These are phyloP conservation scores for Phytophthora pinifolia DNA, from an alignment of 352 stramenopile species.

Conservation along the genomic window DNA sequence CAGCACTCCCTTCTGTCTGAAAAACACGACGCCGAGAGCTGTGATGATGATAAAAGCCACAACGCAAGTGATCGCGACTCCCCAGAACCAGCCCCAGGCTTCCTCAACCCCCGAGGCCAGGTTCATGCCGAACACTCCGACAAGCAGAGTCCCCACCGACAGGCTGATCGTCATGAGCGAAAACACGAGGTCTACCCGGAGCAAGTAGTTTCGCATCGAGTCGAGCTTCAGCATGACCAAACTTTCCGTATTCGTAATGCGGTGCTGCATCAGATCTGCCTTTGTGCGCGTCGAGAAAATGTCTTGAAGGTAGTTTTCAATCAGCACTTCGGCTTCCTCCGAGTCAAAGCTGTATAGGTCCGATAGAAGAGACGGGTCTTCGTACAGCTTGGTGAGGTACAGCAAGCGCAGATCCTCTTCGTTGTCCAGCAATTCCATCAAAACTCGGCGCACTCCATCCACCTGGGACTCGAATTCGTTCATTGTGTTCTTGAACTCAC, in stretches of 20 bases:
- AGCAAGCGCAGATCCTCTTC: conserved; percentile 64
- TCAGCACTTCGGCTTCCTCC: conserved; percentile 73
- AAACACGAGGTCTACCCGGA: conserved; percentile 76
- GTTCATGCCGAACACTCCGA: conserved; percentile 80
- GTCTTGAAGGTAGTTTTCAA: conserved; percentile 81
- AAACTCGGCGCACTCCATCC: conserved; percentile 50
- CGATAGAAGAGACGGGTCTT: conserved; percentile 49
- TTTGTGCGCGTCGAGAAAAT: conserved; percentile 80
- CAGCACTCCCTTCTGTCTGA: conserved; percentile 60
- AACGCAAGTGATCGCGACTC: conserved; percentile 45
- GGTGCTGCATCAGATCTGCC: conserved; percentile 63
- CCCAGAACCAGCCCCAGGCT: conserved; percentile 56
- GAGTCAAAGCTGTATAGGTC: conserved; percentile 70
- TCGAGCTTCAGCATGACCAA: conserved; percentile 82
- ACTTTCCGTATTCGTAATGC: conserved; percentile 77
- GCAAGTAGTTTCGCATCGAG: conserved; percentile 78
- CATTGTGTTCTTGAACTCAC: conserved; percentile 69
- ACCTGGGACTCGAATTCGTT: conserved; percentile 75
- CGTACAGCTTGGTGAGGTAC: conserved; percentile 68
- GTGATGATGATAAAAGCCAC: conserved; percentile 50
- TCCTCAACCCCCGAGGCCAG: conserved; percentile 50
- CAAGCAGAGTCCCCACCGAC: conserved; percentile 62
- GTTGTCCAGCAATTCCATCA: conserved; percentile 71
- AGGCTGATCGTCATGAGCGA: conserved; percentile 62
- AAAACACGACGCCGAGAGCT: conserved; percentile 50